These are phyloP conservation scores for Boletus subparvulus DNA, from an alignment of 768 basidiomycete genomes.

Conservation along the genomic window DNA sequence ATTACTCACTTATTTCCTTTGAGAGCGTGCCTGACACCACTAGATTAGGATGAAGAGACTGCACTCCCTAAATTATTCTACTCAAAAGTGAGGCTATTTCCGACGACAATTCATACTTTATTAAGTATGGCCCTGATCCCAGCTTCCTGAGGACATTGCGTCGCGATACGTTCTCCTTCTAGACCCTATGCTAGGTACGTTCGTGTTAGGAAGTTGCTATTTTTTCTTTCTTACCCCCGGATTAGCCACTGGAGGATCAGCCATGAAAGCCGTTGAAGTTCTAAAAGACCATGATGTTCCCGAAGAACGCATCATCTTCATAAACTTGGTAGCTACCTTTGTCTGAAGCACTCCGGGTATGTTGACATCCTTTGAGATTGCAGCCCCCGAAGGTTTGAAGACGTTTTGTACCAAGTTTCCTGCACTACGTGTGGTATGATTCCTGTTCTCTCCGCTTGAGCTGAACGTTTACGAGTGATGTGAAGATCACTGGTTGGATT, in stretches of 20 bases:
- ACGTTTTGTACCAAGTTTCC: conserved; percentile 79
- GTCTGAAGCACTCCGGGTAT: not conserved
- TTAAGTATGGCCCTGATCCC: too few relatives aligned
- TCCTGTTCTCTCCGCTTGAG: not conserved
- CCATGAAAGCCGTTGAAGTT: conserved; percentile 96
- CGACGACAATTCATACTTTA: too few relatives aligned
- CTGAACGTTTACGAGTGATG: not conserved
- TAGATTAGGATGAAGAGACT: too few relatives aligned
- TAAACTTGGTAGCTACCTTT: conserved; percentile 67
- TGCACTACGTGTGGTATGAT: conserved; percentile 69
- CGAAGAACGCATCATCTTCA: conserved; percentile 92
- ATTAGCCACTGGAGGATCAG: conserved; percentile 91
- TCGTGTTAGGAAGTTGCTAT: too few relatives aligned
- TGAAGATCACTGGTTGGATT: conserved; percentile 92
- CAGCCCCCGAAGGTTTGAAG: conserved; percentile 85
- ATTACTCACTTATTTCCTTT: too few relatives aligned
- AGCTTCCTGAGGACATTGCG: too few relatives aligned
- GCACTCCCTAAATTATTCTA: too few relatives aligned
- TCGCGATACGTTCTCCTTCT: too few relatives aligned
- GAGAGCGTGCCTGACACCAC: too few relatives aligned
- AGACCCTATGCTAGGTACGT: too few relatives aligned
- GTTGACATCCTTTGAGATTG: conserved; percentile 52
- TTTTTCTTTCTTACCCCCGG: not conserved
- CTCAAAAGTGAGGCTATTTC: too few relatives aligned
- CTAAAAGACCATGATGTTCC: conserved; percentile 89